These are phyloP conservation scores for Wickerhamomyces kurtzmanii DNA, from an alignment of 805 yeast species.

Conservation along the genomic window DNA sequence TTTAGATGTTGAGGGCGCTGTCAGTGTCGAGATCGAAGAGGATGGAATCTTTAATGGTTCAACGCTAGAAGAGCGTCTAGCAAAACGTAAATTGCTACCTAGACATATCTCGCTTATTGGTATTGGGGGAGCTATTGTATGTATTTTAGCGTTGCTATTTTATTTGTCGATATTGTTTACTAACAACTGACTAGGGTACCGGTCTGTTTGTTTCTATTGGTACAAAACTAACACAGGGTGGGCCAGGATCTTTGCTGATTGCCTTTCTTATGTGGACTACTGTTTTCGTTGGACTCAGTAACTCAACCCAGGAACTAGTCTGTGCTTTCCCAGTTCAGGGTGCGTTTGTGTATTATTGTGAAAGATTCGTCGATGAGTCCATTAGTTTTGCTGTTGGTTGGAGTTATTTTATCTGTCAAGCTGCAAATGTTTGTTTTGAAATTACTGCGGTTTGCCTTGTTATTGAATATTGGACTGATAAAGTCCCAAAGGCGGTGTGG, in stretches of 20 bases:
- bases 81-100: constrained; percentile 32
- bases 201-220: constrained; percentile 48
- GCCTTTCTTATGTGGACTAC: constrained; percentile 16
- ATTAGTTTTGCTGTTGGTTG: constrained; percentile 19
- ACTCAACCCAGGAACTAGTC: constrained; percentile 3
- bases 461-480: constrained; percentile 44
- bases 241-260: constrained; percentile 41
- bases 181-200: too few relatives aligned
- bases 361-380: constrained; percentile 27
- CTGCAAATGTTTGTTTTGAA: constrained; percentile 27
- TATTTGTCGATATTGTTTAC: too few relatives aligned
- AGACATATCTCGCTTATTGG: constrained; percentile 51
- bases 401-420: constrained; percentile 17
- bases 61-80: neutral
- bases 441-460: constrained; percentile 50
- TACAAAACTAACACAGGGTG: constrained; percentile 37
- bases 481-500: constrained; percentile 54
- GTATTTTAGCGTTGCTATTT: too few relatives aligned
- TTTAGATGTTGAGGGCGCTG: too few relatives aligned
- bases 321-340: constrained; percentile 20
- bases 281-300: neutral
- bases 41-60: too few relatives aligned
- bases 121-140: constrained; percentile 49
- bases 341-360: constrained; percentile 41
- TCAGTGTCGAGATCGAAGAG: too few relatives aligned